Base-by-base conservation (phyloP, 169 alveolate genomes). In the Eimeria zaria region DNA sequence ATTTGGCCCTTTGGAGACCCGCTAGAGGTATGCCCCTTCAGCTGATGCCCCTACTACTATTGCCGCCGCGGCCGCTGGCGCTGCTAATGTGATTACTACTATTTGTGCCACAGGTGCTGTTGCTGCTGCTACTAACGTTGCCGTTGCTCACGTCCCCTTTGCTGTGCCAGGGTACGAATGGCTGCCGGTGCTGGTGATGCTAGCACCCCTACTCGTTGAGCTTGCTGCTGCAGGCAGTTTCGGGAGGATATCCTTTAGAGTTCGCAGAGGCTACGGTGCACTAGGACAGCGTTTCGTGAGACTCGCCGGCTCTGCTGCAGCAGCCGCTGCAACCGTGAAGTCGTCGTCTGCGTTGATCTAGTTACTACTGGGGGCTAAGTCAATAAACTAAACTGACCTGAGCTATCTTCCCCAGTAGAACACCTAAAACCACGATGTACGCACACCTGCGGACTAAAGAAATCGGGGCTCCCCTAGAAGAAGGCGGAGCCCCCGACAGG, bases 1-100 rank as follows among this genome's bases (percentile, higher is more conserved):
- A 83, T 83, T 83, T 83, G 91, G 91, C 91, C 91, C 55, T 53
- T 51, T 51, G 91, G 71, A 1, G 91, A 83, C 55, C 91, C 91
- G 53, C 51, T 83, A 30, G 91, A 83, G 46, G 88, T 76, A 76
- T 48, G 88, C 64, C 39, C 27, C 33, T 44, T 11, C 62, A 7
- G 62, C 88, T 46, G 73, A 24, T 62, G 2, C 33, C 24, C 12
- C 33, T 62, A n/a, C 24, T 24, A 30, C 39, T n/a, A 8, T 20
- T 30, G 1, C 36, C 27, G 73, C 27, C 27, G 73, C 33, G 14
- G 73, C 73, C 24, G 64, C 67, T 76, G 88, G 12, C 27, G 71
- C 36, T 41, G 58, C 44, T 20, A 2, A 41, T 41, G 20, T 41
- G 36, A 2, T 46, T 1, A 48, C 87, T 44, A 36, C 62, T 74